Base-by-base conservation (phyloP, 176 grass and related monocot genomes). In the Saccharum officinarum region DNA sequence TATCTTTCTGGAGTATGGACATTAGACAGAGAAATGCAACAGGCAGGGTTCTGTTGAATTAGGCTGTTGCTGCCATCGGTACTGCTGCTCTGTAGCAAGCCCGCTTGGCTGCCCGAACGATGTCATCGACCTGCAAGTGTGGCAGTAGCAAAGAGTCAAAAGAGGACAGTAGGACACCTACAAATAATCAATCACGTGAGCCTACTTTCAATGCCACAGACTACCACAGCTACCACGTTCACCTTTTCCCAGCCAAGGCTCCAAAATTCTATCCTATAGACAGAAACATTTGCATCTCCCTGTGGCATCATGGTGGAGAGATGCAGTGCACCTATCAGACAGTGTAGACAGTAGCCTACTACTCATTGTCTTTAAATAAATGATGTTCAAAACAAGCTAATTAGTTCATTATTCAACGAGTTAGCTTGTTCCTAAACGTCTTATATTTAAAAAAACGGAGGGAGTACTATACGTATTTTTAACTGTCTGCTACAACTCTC, bases 31-130 rank as follows among this genome's bases (percentile, higher is more conserved):
- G 34, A 31, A 80, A 74, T 40, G n/a, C 4, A 49, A 52, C 16
- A 47, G 31, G 28, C 76, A 30, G 18, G 31, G 8, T 6, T 22
- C 16, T 31, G 12, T 20, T 28, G 33, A 44, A 86, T 39, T 91
- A 95, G 80, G 94, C 94, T 0, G 91, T 73, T 30, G 91, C 91
- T 33, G 94, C 86, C 83, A 93, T 87, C 8, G 91, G 87, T 36
- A 85, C 77, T 1, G 90, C 87, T 84, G 90, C 87, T 86, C 93
- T 87, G 75, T 90, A 95, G 77, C 90, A 95, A 62, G 79, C 90
- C n/a, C 90, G 87, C 74, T 95, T 90, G 33, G 90, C 90, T 28
- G 93, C 93, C 59, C 93, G 89, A 15, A 92, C 90, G 50, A 95
- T 95, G 86, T 95, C 93, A 10, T 95, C 93, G 3, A 95, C 90